Conservation (phyloP, 495 filamentous ascomycete species). For the Cladorrhinum samala region DNA sequence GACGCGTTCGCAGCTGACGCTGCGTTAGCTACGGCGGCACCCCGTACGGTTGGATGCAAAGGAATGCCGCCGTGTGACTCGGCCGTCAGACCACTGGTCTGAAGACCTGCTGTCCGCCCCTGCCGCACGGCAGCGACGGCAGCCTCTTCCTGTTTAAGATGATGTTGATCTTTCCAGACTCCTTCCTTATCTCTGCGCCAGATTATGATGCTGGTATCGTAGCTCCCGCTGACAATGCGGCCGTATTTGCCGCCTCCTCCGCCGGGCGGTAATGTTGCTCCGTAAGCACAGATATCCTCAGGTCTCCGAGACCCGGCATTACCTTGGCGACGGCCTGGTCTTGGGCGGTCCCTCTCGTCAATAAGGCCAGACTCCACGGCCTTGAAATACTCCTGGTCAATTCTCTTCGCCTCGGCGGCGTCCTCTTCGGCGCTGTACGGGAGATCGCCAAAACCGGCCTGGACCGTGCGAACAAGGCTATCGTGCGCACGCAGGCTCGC, state of each 20-base stretch:
- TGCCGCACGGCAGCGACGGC: constrained; percentile 34
- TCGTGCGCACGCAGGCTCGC: constrained; percentile 75
- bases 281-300: constrained; percentile 67
- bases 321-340: constrained; percentile 41
- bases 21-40: too few relatives aligned
- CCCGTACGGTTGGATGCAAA: constrained; percentile 17
- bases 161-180: constrained; percentile 67
- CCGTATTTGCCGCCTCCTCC: constrained; percentile 81
- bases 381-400: constrained; percentile 64
- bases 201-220: constrained; percentile 90
- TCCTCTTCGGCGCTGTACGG: constrained; percentile 70
- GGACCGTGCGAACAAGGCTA: constrained; percentile 86
- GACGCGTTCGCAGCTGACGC: background rate
- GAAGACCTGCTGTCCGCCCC: constrained; percentile 3
- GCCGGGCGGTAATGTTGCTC: constrained; percentile 79
- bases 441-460: constrained; percentile 87
- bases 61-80: constrained; percentile 8
- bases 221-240: constrained; percentile 89
- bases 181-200: constrained; percentile 83
- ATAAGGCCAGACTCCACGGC: constrained; percentile 59
- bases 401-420: constrained; percentile 60
- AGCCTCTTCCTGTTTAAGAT: constrained; percentile 62
- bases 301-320: constrained; percentile 74
- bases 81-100: background rate
- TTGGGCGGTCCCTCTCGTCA: constrained; percentile 22